A percentile compares a stretch with the other conserved stretches of the same genome.
phyloP scores from a whole-genome alignment of 352 stramenopile species.

The Globisporangium cylindrosporum region DNA sequence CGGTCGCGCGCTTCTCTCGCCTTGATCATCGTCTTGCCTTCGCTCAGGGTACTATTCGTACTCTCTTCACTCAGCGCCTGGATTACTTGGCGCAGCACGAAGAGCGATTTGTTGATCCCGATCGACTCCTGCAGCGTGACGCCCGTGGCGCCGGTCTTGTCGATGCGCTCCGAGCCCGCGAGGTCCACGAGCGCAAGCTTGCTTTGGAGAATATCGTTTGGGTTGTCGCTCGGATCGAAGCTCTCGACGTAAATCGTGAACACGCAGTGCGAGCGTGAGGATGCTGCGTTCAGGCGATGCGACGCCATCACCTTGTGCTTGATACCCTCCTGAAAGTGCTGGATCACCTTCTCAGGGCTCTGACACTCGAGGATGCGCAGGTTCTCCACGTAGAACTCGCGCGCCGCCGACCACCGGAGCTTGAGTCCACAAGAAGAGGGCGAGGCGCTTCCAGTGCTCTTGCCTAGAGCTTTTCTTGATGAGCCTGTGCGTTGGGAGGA shows the following conservation, averaged over 20 bases:
- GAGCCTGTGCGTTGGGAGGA: not conserved
- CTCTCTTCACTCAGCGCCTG: conserved; percentile 46
- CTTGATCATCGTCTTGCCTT: not conserved
- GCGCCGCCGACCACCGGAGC: conserved; percentile 42
- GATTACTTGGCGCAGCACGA: conserved; percentile 56
- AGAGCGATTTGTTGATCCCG: conserved; percentile 67
- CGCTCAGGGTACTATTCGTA: not conserved
- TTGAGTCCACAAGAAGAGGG: conserved; percentile 23
- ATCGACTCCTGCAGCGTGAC: conserved; percentile 56
- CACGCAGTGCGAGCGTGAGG: conserved; percentile 51
- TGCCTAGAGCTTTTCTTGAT: not conserved
- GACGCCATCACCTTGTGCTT: conserved; percentile 66
- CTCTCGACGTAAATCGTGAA: conserved; percentile 61
- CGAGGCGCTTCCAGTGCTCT: not conserved
- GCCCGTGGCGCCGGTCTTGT: conserved; percentile 53
- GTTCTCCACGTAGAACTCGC: conserved; percentile 67
- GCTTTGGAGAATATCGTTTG: conserved; percentile 37
- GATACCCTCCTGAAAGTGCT: conserved; percentile 52
- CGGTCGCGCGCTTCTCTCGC: not conserved
- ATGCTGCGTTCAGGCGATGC: conserved; percentile 50
- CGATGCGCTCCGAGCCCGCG: conserved; percentile 57
- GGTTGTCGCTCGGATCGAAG: conserved; percentile 26
- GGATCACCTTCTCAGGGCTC: conserved; percentile 39
- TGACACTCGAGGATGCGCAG: conserved; percentile 38
- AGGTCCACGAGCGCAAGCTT: conserved; percentile 64